Evolutionary conservation across 2,329 filamentous ascomycete species (phyloP), one percentile per base, ranked within the genome.

Genomic region (Diaporthe amygdali): DNA sequence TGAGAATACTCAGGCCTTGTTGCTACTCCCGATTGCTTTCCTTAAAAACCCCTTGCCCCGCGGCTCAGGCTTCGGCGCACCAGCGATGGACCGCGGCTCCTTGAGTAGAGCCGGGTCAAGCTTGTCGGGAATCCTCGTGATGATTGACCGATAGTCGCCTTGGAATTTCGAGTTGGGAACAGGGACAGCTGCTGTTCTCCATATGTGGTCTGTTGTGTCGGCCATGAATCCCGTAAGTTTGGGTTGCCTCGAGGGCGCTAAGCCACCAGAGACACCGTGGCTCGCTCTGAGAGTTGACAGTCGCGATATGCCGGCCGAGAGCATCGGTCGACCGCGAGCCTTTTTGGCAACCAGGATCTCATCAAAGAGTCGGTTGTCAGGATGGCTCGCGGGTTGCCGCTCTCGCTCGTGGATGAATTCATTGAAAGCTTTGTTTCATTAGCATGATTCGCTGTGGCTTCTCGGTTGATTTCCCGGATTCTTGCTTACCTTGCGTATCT

Each of bases 51-150:
- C 86, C 47, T 84, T 82, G 39, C 85, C 81, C n/a, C 84, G 84
- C 69, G 86, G 84, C 71, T 89, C 87, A 22, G 87, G 85, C 41
- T 89, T 84, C 30, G 95, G 95, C n/a, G 95, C 91, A 44, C 95
- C 95, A 80, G 97, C 94, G 47, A 97, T 96, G 73, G 94, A 91
- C 71, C 95, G 89, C 37, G 95, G 95, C 82, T 98, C 95, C 80
- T 94, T 94, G 94, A 98, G 97, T 56, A 98, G 85, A 17, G 91
- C 89, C 5, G 92, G 89, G 77, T 99, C 96, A 12, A 99, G 87
- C 78, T 94, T 95, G 9, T 94, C 91, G 6, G 96, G 96, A 46
- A 94, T 91, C 75, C 90, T 84, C 15, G 90, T 90, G 68, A 90
- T 84, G 17, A 90, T 85, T 39, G 86, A 82, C 71, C 87, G 86